Evolutionary conservation across 768 basidiomycete genomes (phyloP).

Genomic region (Tephrocybe sp.): DNA sequence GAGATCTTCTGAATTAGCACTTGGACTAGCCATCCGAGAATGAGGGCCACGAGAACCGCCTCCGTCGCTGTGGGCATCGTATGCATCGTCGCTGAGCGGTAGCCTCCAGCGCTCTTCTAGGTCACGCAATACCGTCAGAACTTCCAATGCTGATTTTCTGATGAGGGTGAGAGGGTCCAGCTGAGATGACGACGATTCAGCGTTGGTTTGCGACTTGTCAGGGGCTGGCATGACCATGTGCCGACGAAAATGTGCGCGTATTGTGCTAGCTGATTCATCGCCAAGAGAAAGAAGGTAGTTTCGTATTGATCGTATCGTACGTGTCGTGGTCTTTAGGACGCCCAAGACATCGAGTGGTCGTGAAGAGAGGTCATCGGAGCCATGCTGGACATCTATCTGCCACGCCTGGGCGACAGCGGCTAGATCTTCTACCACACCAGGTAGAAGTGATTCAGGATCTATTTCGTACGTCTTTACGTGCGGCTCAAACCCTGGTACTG

Average conservation of each 20-base stretch:
- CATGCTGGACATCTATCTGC: slow-evolving; percentile 39
- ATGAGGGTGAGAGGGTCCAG: slow-evolving; percentile 67
- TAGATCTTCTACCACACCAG: slow-evolving; percentile 76
- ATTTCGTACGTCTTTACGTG: slow-evolving; percentile 66
- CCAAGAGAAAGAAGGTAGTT: slow-evolving; percentile 83
- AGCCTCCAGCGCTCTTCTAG: slow-evolving; percentile 79
- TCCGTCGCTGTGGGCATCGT: slow-evolving; percentile 75
- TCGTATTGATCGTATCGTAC: slow-evolving; percentile 76
- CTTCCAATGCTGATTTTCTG: slow-evolving; percentile 77
- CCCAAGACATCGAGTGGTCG: slow-evolving; percentile 57
- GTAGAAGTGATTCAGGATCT: slow-evolving; percentile 75
- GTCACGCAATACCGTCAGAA: slow-evolving; percentile 73
- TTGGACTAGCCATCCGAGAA: slow-evolving; percentile 47
- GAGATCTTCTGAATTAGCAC: slow-evolving; percentile 27
- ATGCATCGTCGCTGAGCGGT: slow-evolving; percentile 77
- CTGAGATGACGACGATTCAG: slow-evolving; percentile 28
- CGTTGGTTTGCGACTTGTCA: slow-evolving; percentile 33
- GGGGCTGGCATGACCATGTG: slow-evolving; percentile 38
- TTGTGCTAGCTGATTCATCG: slow-evolving; percentile 61
- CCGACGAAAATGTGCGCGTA: slow-evolving; percentile 57
- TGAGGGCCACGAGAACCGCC: slow-evolving; percentile 37
- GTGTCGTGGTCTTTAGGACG: slow-evolving; percentile 75
- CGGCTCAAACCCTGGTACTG: slow-evolving; percentile 42
- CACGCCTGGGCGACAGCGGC: slow-evolving; percentile 60
- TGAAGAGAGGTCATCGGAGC: slow-evolving; percentile 11